A percentile compares a stretch with the other conserved stretches of the same genome.
Conservation (phyloP, 306 rosid species). For the Notholithocarpus densiflorus region DNA sequence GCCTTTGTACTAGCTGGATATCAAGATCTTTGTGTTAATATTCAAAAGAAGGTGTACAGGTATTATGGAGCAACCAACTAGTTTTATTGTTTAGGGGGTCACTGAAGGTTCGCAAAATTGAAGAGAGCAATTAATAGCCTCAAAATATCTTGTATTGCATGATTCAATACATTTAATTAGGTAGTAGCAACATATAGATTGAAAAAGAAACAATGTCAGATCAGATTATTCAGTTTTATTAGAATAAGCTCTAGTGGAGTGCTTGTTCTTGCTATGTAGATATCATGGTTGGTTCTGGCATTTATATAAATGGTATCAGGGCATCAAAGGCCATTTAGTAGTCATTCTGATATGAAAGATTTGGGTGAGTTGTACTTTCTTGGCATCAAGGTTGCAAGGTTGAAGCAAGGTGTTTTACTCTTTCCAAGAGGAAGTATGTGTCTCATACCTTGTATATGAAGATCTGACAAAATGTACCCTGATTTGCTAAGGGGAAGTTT, state of each 20-base stretch:
- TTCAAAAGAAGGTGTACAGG: neutral
- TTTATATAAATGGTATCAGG: neutral
- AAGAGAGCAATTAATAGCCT: neutral
- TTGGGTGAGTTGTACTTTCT: neutral
- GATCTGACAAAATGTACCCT: neutral
- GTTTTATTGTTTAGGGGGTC: neutral
- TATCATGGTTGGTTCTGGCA: neutral
- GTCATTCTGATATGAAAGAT: neutral
- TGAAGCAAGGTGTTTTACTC: neutral
- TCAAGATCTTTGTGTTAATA: neutral
- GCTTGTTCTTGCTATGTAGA: too few relatives aligned
- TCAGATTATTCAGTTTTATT: neutral
- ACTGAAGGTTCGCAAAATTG: neutral
- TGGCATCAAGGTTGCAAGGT: neutral
- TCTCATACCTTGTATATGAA: neutral
- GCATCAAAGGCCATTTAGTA: neutral
- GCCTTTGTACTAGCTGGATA: neutral
- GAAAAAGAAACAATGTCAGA: neutral
- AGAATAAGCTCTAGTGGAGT: neutral
- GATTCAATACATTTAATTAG: neutral
- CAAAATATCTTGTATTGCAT: neutral
- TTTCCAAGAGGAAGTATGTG: neutral
- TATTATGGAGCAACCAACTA: neutral
- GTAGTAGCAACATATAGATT: neutral
- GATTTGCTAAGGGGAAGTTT: too few relatives aligned